These are phyloP conservation scores for Malania oleifera DNA, from an alignment of 164 flowering plant species.

Conservation along the genomic window DNA sequence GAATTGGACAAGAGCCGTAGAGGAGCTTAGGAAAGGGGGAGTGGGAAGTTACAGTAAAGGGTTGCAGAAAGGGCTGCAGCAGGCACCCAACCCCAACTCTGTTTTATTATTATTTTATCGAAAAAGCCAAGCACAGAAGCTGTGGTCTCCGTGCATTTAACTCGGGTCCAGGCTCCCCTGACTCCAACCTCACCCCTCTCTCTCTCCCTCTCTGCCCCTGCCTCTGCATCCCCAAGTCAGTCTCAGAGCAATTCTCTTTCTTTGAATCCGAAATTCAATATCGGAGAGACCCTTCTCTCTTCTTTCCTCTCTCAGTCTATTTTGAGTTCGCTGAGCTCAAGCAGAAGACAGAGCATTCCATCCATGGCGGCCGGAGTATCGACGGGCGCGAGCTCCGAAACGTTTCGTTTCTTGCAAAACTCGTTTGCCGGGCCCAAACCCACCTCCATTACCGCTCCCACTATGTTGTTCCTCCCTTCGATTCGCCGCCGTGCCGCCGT, in stretches of 20 bases:
- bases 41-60: too few relatives aligned
- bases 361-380: conserved; percentile 53
- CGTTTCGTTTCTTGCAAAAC: conserved; percentile 17
- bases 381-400: conserved; percentile 26
- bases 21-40: too few relatives aligned
- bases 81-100: too few relatives aligned
- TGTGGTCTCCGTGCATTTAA: neutral
- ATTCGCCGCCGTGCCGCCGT: neutral
- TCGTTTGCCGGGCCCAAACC: conserved; percentile 21
- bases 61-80: too few relatives aligned
- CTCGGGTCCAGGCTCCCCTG: neutral
- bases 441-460: conserved; percentile 1
- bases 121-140: neutral
- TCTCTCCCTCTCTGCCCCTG: neutral
- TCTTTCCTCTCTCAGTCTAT: neutral
- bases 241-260: neutral
- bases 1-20: too few relatives aligned
- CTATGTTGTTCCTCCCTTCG: conserved; percentile 13
- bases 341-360: neutral
- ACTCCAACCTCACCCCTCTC: neutral
- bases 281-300: neutral
- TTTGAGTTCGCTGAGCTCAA: too few relatives aligned
- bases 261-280: too few relatives aligned
- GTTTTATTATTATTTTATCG: too few relatives aligned
- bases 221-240: neutral